Base-by-base conservation (phyloP, 139 green algal genomes). In the Diplosphaera chodatii region DNA sequence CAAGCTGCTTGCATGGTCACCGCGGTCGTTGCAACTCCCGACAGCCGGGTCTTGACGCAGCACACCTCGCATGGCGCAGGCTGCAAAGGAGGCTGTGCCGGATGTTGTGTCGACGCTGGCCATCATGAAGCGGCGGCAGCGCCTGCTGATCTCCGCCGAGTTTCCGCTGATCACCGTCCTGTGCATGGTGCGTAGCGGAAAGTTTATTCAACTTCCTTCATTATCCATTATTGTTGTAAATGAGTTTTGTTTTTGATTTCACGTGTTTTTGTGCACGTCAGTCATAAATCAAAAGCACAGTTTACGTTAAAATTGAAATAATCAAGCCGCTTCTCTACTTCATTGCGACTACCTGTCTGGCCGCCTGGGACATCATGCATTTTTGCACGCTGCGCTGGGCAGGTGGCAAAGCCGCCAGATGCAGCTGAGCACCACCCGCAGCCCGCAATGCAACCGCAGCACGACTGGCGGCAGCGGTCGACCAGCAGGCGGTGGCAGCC, bases 401-500 rank as follows among this genome's bases (percentile, higher is more conserved):
- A 76, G 71, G 40, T 66, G 30, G 59, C 64, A 31, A 66, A 40
- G 16, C 55, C 71, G 10, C 55, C 65, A 27, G 69, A 34, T 3
- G 37, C 30, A n/a, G 18, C 63, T 34, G 63, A 37, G 21, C 29
- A 33, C 1, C 29, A 6, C 31, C 0, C 29, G 2, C 63, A 68
- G 18, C 59, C n/a, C n/a, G n/a, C n/a, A n/a, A n/a, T n/a, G n/a
- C n/a, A n/a, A n/a, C n/a, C n/a, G n/a, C n/a, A n/a, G n/a, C n/a
- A n/a, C n/a, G n/a, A n/a, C n/a, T n/a, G n/a, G n/a, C n/a, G n/a
- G n/a, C n/a, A n/a, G n/a, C n/a, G n/a, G n/a, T n/a, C n/a, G n/a
- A n/a, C n/a, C n/a, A n/a, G n/a, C n/a, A n/a, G n/a, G n/a, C 80
- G 82, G 76, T 68, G 72, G 25, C 74, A 75, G 32, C 69, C 80